Evolutionary conservation across 2,329 filamentous ascomycete species (phyloP).

Genomic region (Alternaria infectoria): DNA sequence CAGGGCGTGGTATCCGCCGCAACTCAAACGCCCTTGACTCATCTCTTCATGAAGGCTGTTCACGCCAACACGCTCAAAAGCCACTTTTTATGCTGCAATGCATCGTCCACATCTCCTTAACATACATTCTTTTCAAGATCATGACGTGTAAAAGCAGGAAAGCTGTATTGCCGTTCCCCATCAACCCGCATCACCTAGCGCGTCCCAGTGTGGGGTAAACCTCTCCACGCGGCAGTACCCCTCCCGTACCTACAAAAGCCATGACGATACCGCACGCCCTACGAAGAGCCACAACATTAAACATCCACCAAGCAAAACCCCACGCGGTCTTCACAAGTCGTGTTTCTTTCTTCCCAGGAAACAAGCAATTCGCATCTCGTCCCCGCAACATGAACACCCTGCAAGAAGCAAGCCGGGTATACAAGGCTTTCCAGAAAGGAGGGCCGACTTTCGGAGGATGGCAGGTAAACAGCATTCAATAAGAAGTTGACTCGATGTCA

Average conservation of each 20-base stretch:
- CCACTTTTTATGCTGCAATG: no score
- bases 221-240: constrained; percentile 3
- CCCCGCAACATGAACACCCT: constrained; percentile 50
- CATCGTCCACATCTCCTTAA: not conserved
- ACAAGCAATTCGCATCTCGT: not conserved
- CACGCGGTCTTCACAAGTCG: not conserved
- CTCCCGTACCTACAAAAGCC: constrained; percentile 7
- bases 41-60: not conserved
- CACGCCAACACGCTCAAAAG: not conserved
- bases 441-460: constrained; percentile 62
- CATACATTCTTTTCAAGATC: rapidly evolving
- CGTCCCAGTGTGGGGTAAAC: constrained; percentile 23
- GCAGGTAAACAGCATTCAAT: constrained; percentile 53
- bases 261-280: constrained; percentile 19
- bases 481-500: not conserved
- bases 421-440: constrained; percentile 57
- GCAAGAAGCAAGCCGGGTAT: constrained; percentile 62
- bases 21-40: not conserved
- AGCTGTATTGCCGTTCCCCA: not conserved
- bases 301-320: not conserved
- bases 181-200: constrained; percentile 15
- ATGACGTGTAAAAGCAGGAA: not conserved
- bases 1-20: not conserved
- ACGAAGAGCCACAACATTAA: not conserved
- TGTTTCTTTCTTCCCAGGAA: not conserved